These are phyloP conservation scores for Ampelomyces quisqualis DNA, from an alignment of 2,329 filamentous ascomycete genomes.

Conservation along the genomic window DNA sequence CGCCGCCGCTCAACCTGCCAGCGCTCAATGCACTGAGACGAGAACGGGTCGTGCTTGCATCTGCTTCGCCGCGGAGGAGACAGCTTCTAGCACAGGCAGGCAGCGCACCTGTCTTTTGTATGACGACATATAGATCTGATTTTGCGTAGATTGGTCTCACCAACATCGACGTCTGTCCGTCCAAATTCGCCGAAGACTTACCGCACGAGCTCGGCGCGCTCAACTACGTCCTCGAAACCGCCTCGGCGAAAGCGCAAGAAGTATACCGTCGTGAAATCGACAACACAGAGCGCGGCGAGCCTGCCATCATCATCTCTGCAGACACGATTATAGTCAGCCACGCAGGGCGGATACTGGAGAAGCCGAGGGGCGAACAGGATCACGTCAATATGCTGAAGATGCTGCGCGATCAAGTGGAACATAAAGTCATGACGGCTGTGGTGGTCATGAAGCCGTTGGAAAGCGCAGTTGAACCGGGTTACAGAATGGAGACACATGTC, in stretches of 20 bases:
- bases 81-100: constrained; percentile 72
- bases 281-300: constrained; percentile 63
- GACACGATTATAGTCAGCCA: constrained; percentile 85
- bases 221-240: constrained; percentile 89
- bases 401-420: constrained; percentile 72
- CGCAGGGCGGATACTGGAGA: constrained; percentile 80
- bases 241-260: constrained; percentile 75
- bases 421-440: constrained; percentile 85
- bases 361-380: constrained; percentile 77
- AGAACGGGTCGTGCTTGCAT: constrained; percentile 85
- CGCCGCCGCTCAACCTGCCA: constrained; percentile 74
- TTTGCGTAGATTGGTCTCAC: constrained; percentile 69
- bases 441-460: constrained; percentile 79
- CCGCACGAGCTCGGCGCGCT: constrained; percentile 84
- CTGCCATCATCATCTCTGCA: constrained; percentile 81
- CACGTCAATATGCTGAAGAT: constrained; percentile 82
- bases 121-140: no score
- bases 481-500: constrained; percentile 75
- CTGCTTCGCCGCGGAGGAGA: constrained; percentile 79
- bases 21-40: constrained; percentile 73
- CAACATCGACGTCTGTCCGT: constrained; percentile 82
- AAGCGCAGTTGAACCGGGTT: constrained; percentile 80
- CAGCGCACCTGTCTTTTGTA: not conserved
- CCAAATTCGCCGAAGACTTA: constrained; percentile 79
- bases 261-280: constrained; percentile 65